Conservation (phyloP, 83 land plant species). For the Picea abies region DNA sequence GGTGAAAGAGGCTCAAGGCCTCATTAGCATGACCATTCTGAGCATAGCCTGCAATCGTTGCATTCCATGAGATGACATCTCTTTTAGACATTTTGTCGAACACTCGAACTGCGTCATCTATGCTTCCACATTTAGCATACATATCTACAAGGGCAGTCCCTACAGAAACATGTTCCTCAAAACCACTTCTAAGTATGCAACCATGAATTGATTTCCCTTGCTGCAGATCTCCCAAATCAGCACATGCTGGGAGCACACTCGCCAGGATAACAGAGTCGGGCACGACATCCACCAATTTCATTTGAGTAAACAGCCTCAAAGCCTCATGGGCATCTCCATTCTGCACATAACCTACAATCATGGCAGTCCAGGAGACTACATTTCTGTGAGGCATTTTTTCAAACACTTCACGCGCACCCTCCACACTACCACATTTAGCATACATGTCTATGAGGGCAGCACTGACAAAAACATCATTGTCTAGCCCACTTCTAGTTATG, state of each 20-base stretch:
- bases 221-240: not conserved
- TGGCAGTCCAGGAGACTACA: not conserved
- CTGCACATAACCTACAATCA: not conserved
- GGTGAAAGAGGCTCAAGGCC: not conserved
- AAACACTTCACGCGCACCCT: not conserved
- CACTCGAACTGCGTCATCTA: not conserved
- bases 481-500: not conserved
- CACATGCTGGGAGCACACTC: conserved; percentile 5
- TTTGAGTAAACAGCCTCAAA: not conserved
- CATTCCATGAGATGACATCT: conserved; percentile 4
- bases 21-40: not conserved
- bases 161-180: not conserved
- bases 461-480: not conserved
- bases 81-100: not conserved
- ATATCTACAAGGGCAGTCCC: not conserved
- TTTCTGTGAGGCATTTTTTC: not conserved
- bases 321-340: not conserved
- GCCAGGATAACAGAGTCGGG: not conserved
- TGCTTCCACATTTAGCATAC: not conserved
- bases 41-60: not conserved
- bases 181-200: not conserved
- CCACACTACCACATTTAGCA: not conserved
- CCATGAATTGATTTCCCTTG: not conserved
- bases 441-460: not conserved
- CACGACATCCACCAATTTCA: not conserved